Evolutionary conservation across 2,329 filamentous ascomycete species (phyloP).

Genomic region (Xylaria arbuscula): DNA sequence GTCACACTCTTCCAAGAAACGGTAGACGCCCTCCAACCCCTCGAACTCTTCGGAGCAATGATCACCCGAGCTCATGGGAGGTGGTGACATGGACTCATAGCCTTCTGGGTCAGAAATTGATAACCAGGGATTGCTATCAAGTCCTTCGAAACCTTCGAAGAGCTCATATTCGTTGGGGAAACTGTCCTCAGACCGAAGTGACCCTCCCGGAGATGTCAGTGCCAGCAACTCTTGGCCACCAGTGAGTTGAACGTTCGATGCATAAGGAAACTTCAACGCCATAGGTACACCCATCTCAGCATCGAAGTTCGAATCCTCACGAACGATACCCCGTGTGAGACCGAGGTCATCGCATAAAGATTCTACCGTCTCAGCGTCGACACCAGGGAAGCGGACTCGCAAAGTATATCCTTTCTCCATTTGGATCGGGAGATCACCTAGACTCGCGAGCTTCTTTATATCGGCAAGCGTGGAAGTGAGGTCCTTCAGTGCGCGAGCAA

Average conservation of each 20-base stretch:
- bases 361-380: constrained; percentile 85
- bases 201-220: constrained; percentile 61
- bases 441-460: constrained; percentile 76
- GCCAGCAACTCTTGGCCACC: constrained; percentile 42
- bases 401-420: constrained; percentile 75
- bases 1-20: constrained; percentile 69
- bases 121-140: constrained; percentile 62
- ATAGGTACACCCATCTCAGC: constrained; percentile 73
- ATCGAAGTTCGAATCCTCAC: constrained; percentile 81
- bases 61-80: constrained; percentile 57
- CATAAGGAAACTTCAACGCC: constrained; percentile 87
- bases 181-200: constrained; percentile 56
- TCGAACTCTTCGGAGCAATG: constrained; percentile 63
- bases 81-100: constrained; percentile 65
- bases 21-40: constrained; percentile 67
- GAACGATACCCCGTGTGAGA: constrained; percentile 81
- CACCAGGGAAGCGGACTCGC: constrained; percentile 89
- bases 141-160: constrained; percentile 53
- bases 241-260: constrained; percentile 62
- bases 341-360: constrained; percentile 86
- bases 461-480: constrained; percentile 83
- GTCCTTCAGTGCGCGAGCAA: constrained; percentile 86
- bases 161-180: constrained; percentile 52
- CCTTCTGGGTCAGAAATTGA: constrained; percentile 58
- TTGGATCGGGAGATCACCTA: constrained; percentile 86